A percentile compares a stretch with the other conserved stretches of the same genome.
Evolutionary conservation across 805 yeast genomes (phyloP).

Genomic region (Saccharomycodes ludwigii): DNA sequence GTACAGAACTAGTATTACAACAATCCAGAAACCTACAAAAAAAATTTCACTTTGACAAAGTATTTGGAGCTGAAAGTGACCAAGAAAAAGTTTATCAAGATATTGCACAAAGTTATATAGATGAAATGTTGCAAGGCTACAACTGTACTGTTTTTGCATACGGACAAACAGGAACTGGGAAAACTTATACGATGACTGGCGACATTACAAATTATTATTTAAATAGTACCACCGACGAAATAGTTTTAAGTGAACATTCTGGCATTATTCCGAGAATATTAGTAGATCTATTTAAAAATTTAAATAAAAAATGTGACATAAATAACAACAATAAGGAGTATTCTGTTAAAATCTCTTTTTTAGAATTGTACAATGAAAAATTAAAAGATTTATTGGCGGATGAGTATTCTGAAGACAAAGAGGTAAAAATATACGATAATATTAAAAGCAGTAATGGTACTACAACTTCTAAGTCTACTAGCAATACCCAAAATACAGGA

Average conservation of each 20-base stretch:
- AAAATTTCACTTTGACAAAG: conserved; percentile 62
- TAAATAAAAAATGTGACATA: conserved; percentile 28
- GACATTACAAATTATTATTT: conserved; percentile 36
- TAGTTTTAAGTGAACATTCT: conserved; percentile 31
- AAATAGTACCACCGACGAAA: conserved; percentile 15
- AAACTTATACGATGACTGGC: conserved; percentile 66
- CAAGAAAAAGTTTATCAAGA: conserved; percentile 55
- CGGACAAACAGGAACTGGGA: conserved; percentile 85
- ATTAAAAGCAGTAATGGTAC: no score
- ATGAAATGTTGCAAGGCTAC: conserved; percentile 59
- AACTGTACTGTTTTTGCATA: conserved; percentile 76
- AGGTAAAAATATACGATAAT: conserved; percentile 40
- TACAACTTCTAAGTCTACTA: no score
- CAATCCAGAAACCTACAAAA: conserved; percentile 27
- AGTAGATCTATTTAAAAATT: conserved; percentile 38
- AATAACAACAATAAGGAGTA: conserved; percentile 44
- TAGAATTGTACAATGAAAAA: conserved; percentile 78
- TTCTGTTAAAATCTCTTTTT: conserved; percentile 58
- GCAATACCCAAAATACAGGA: no score
- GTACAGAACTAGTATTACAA: no score
- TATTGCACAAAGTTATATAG: conserved; percentile 42
- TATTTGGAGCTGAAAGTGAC: conserved; percentile 71
- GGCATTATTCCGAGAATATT: conserved; percentile 55
- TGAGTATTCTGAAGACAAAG: conserved; percentile 9
- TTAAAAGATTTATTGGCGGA: conserved; percentile 47